Percentiles rank a stretch among this genome's conserved stretches.
These are phyloP conservation scores for Corynascus novoguineensis DNA, from an alignment of 495 filamentous ascomycete species.

Conservation along the genomic window DNA sequence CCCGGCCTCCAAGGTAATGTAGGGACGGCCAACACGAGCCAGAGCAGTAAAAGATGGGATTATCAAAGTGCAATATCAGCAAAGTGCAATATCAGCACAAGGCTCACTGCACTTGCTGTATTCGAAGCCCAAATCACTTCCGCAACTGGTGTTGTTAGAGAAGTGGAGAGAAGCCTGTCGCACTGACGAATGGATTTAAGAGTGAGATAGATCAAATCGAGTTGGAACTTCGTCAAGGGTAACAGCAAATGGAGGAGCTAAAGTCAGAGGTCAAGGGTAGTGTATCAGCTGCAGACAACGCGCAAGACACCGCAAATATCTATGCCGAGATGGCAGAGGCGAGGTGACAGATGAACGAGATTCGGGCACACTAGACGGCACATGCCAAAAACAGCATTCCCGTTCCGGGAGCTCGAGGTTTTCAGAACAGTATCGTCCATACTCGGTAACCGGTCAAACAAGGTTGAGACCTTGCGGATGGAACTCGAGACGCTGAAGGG, in stretches of 20 bases:
- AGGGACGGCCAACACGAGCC: slow-evolving; percentile 2
- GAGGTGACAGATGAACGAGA: slow-evolving; percentile 27
- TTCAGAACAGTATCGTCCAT: slow-evolving; percentile 34
- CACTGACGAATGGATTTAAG: background rate
- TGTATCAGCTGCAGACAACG: slow-evolving; percentile 4
- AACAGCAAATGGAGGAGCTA: slow-evolving; percentile 11
- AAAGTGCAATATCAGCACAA: slow-evolving; percentile 15
- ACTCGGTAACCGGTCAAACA: slow-evolving; percentile 33
- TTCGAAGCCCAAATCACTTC: slow-evolving; percentile 19
- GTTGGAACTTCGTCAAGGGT: slow-evolving; percentile 1
- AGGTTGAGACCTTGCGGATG: slow-evolving; percentile 39
- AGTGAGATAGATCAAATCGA: slow-evolving; percentile 4
- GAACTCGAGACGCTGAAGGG: slow-evolving; percentile 37
- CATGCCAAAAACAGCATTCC: slow-evolving; percentile 18
- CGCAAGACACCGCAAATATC: slow-evolving; percentile 16
- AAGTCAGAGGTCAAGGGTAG: background rate
- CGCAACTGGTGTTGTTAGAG: background rate
- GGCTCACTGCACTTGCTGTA: slow-evolving; percentile 4
- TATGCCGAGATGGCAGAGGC: slow-evolving; percentile 22
- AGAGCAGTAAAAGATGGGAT: slow-evolving; percentile 21
- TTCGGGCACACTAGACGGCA: slow-evolving; percentile 11
- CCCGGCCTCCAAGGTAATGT: slow-evolving; percentile 16
- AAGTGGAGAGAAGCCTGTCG: slow-evolving; percentile 1
- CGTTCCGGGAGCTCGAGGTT: slow-evolving; percentile 35
- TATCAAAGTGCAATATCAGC: slow-evolving; percentile 20